Base-by-base conservation (phyloP, 192 early-diverging fungal genomes). In the Coemansia sp. region DNA sequence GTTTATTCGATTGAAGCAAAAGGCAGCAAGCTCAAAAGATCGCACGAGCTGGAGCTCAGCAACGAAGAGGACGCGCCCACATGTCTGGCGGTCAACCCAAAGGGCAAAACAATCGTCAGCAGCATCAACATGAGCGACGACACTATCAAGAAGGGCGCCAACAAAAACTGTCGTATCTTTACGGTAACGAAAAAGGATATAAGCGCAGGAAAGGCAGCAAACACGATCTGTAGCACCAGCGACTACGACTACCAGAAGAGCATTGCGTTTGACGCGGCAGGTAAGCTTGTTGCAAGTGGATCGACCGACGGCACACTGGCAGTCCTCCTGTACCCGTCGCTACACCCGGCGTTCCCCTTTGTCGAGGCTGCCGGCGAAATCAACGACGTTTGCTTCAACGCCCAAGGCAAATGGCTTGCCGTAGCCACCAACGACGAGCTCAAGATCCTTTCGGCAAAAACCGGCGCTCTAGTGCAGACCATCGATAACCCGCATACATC, bases 41-140 rank as follows among this genome's bases (percentile, higher is more conserved):
- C 72, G 14, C 69, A 68, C 12, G 86, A 87, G 56, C 73, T 75
- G 6, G 64, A 78, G 7, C 68, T 88, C 24, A 84, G 73, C 55
- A 76, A 68, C 52, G 85, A 88, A 7, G 93, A 95, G 60, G 95
- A 97, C 82, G 91, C 92, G 5, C 92, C 93, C 35, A 92, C 92
- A 84, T 89, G 89, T 53, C 67, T 97, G 7, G 86, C 88, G 53
- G 78, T 89, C 10, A 92, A 95, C 84, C 93, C 94, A 60, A 88
- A 78, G 78, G 94, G 92, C 55, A 71, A 45, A 65, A 88, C 63
- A 77, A 88, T 63, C 4, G 63, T 72, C n/a, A 88, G 86, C 71
- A 92, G 91, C 64, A 88, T 94, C 62, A 98, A 98, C 83, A 68
- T 73, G 2, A 69, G 86, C 5, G 65, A 81, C 45, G 83, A 86